Conservation (phyloP, 345 rosid genomes). For the Ricinus communis region DNA sequence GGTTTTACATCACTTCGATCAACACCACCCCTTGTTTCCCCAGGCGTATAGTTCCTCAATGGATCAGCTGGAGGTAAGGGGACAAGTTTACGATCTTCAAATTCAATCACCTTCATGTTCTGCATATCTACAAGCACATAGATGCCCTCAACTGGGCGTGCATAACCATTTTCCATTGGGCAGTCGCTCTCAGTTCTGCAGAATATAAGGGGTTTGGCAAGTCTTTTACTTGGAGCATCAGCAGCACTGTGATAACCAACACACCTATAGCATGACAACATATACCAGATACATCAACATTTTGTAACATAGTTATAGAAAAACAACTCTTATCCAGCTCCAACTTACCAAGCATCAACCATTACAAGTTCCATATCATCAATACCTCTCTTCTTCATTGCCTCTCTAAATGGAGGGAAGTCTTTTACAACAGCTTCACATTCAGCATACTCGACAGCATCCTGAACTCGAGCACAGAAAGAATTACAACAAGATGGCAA, state of each 20-base stretch:
- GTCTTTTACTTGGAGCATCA: conserved; percentile 80
- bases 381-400: conserved; percentile 88
- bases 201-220: conserved; percentile 88
- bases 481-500: conserved; percentile 1
- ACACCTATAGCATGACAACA: conserved; percentile 62
- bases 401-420: conserved; percentile 72
- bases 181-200: conserved; percentile 92
- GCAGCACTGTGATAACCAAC: conserved; percentile 79
- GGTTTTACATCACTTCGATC: conserved; percentile 94
- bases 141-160: conserved; percentile 90
- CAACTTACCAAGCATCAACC: conserved; percentile 81
- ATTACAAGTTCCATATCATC: conserved; percentile 93
- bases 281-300: no score
- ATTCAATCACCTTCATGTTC: conserved; percentile 82
- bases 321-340: neutral
- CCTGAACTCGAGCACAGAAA: conserved; percentile 39
- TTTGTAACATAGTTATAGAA: neutral
- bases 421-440: conserved; percentile 90
- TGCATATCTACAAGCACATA: conserved; percentile 86
- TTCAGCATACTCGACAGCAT: conserved; percentile 84
- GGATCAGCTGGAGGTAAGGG: conserved; percentile 91
- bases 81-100: conserved; percentile 85
- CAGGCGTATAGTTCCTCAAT: conserved; percentile 81
- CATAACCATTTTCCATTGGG: conserved; percentile 98
- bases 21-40: conserved; percentile 87